Evolutionary conservation across 2,329 filamentous ascomycete species (phyloP), one percentile per base, ranked within the genome.

Genomic region (Epichloe aotearoae): DNA sequence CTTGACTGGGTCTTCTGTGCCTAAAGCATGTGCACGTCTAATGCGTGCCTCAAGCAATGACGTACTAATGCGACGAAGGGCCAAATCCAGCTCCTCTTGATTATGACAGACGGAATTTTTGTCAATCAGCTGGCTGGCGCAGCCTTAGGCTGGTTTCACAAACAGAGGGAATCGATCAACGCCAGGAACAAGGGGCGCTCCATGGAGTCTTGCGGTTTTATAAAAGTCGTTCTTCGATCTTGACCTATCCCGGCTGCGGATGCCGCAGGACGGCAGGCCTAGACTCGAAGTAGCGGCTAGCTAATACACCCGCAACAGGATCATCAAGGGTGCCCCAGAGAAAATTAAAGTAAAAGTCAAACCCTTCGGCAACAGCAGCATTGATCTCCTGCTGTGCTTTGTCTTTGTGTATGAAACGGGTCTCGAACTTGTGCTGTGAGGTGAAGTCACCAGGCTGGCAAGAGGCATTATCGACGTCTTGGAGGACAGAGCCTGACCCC

Each of bases 331-430:
- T 20, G 12, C 47, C 39, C 47, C 47, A 49, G 34, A 49, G 38
- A 11, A 49, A 37, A 30, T 43, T 49, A n/a, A 42, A 36, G 39
- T 49, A 49, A 26, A 49, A 42, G 40, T 49, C 47, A 8, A 44
- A 49, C 10, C 40, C 40, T 34, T 49, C 40, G 34, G 47, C 40
- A 15, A 43, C 40, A 3, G 47, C 47, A 3, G 20, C 47, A 6
- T 43, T 33, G 33, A 49, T 44, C 17, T 49, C 17, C 37, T 44
- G 39, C 33, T 43, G 20, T 12, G 17, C 47, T 33, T 15, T 49
- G 19, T 43, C n/a, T 20, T 43, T 49, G 30, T 37, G 36, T 23
- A 49, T 49, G 26, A 20, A 43, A 7, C 47, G 47, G 8, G 6
- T 12, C 20, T 43, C 39, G n/a, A 49, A 49, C 11, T 39, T 14